phyloP scores from a whole-genome alignment of 441 rosid genomes.

The Kokia cookei region DNA sequence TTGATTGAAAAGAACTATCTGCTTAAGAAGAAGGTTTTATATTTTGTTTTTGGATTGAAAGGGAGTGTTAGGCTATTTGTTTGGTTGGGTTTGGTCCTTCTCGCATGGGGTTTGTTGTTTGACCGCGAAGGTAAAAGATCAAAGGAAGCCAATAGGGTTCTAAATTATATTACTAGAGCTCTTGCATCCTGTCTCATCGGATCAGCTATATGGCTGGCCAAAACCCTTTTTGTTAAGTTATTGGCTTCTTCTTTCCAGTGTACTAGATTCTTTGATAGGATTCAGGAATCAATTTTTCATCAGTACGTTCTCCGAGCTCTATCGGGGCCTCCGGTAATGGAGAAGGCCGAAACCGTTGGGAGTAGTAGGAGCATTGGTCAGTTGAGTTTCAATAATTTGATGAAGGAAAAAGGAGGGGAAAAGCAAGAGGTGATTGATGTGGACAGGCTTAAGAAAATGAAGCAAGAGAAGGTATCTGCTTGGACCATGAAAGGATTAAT shows the following conservation, averaged over 20 bases:
- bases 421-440: slow-evolving; percentile 52
- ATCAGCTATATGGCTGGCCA: slow-evolving; percentile 20
- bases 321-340: slow-evolving; percentile 22
- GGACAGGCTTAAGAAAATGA: slow-evolving; percentile 48
- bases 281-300: slow-evolving; percentile 22
- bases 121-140: slow-evolving; percentile 36
- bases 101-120: slow-evolving; percentile 55
- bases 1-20: slow-evolving; percentile 44
- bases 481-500: slow-evolving; percentile 65
- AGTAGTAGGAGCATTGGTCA: slow-evolving; percentile 19
- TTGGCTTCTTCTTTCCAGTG: slow-evolving; percentile 14
- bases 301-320: slow-evolving; percentile 19
- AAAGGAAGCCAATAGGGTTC: slow-evolving; percentile 21
- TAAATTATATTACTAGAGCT: slow-evolving; percentile 35
- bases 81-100: slow-evolving; percentile 43
- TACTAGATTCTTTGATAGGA: slow-evolving; percentile 16
- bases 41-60: slow-evolving; percentile 46
- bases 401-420: slow-evolving; percentile 11
- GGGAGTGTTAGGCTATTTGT: slow-evolving; percentile 37
- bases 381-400: slow-evolving; percentile 32
- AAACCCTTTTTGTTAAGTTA: slow-evolving; percentile 14
- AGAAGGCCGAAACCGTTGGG: slow-evolving; percentile 28
- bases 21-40: slow-evolving; percentile 52
- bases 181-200: slow-evolving; percentile 38
- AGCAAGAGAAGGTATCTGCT: slow-evolving; percentile 48